These are phyloP conservation scores for Chrysoporthe deuterocubensis DNA, from an alignment of 2,329 filamentous ascomycete genomes.

Conservation along the genomic window DNA sequence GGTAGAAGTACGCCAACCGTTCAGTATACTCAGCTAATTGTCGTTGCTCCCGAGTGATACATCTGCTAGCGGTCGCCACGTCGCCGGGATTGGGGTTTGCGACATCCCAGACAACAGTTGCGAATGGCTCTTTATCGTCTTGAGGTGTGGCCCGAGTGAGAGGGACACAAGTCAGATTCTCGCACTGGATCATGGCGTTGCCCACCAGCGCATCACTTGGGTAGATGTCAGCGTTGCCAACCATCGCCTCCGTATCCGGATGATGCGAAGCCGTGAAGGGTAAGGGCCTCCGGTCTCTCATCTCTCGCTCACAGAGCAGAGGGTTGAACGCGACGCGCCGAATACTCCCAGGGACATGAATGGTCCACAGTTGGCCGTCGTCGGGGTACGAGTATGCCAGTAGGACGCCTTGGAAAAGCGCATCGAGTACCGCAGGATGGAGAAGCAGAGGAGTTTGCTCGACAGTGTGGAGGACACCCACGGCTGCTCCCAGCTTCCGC, in stretches of 20 bases:
- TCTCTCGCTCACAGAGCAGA: not conserved
- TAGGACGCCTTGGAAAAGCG: conserved; percentile 10
- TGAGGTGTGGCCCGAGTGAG: not conserved
- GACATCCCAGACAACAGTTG: not conserved
- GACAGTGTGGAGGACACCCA: no score
- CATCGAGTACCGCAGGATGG: conserved; percentile 16
- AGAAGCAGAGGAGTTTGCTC: not conserved
- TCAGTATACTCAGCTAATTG: no score
- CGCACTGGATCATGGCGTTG: conserved; percentile 18
- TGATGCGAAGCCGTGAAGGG: no score
- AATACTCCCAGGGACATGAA: conserved; percentile 18
- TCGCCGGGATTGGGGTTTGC: not conserved
- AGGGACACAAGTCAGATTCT: conserved; percentile 8
- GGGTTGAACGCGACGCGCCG: conserved; percentile 13
- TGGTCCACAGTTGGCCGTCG: conserved; percentile 12
- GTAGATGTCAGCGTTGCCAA: conserved; percentile 16
- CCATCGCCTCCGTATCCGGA: not conserved
- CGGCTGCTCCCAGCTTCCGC: no score
- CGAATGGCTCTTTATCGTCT: not conserved
- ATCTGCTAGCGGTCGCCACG: no score
- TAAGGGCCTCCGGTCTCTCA: no score
- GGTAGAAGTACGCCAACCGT: not conserved
- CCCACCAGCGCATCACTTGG: not conserved
- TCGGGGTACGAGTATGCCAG: conserved; percentile 19
- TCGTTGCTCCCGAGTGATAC: no score